phyloP scores from a whole-genome alignment of 495 filamentous ascomycete genomes.

The Lasiosphaeria ovina region DNA sequence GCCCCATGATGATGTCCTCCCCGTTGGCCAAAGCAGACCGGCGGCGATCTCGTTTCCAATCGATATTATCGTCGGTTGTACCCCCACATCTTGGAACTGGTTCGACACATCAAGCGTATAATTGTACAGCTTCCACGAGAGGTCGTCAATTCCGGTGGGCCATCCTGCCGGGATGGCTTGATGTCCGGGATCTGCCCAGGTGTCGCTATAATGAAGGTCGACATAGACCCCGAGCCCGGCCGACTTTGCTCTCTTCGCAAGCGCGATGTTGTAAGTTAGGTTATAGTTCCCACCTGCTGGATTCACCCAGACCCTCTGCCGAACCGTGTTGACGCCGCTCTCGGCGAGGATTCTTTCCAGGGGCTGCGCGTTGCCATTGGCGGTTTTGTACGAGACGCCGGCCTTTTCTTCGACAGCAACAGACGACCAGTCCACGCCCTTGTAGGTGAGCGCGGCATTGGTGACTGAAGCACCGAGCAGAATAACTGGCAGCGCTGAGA shows the following conservation, averaged over 20 bases:
- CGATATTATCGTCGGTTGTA: conserved; percentile 61
- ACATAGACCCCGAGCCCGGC: conserved; percentile 64
- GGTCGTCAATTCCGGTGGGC: conserved; percentile 56
- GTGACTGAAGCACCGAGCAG: conserved; percentile 23
- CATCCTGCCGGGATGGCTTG: conserved; percentile 59
- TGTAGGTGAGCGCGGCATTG: conserved; percentile 55
- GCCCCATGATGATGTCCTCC: conserved; percentile 46
- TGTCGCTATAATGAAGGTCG: conserved; percentile 71
- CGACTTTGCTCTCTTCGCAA: conserved; percentile 63
- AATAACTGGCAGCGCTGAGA: conserved; percentile 14
- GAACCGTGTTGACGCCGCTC: conserved; percentile 67
- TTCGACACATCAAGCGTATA: conserved; percentile 63
- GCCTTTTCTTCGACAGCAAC: conserved; percentile 61
- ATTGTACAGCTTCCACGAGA: conserved; percentile 62
- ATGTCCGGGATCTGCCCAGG: conserved; percentile 51
- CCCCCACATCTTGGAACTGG: conserved; percentile 51
- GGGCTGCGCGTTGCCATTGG: conserved; percentile 48
- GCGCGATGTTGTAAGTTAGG: conserved; percentile 64
- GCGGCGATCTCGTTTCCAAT: conserved; percentile 69
- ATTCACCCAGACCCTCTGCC: conserved; percentile 73
- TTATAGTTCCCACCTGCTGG: conserved; percentile 64
- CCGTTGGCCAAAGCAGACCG: conserved; percentile 64
- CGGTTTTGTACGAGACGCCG: conserved; percentile 59
- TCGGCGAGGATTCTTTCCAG: conserved; percentile 63
- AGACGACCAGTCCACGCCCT: conserved; percentile 74